These are phyloP conservation scores for Elsinoe perseae DNA, from an alignment of 2,329 filamentous ascomycete species.

Conservation along the genomic window DNA sequence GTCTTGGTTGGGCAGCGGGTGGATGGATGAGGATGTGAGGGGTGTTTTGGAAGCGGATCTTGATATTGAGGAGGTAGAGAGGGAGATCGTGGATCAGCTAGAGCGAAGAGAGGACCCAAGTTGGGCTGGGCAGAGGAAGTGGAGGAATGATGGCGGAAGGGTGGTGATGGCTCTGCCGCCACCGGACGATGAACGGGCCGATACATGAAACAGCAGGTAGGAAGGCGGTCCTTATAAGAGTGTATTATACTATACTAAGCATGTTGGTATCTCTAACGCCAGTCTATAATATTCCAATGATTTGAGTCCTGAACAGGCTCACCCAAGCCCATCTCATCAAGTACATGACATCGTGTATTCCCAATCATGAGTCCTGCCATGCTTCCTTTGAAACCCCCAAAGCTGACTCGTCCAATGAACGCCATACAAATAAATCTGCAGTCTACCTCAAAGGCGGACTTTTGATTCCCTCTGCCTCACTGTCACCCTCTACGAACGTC, in stretches of 20 bases:
- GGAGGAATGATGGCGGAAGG: neutral
- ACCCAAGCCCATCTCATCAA: slow-evolving; percentile 6
- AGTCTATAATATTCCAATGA: neutral
- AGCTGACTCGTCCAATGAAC: neutral
- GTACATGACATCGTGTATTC: slow-evolving; percentile 4
- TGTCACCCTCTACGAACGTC: slow-evolving; percentile 73
- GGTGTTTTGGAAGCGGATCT: neutral
- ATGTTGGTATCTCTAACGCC: neutral
- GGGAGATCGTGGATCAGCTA: neutral
- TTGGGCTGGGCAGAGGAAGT: neutral
- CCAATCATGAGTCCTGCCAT: slow-evolving; percentile 1
- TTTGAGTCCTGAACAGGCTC: neutral
- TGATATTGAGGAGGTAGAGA: neutral
- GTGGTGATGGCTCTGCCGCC: neutral
- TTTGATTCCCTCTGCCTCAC: slow-evolving; percentile 32
- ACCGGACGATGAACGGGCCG: neutral
- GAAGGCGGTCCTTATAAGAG: neutral
- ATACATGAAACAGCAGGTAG: neutral
- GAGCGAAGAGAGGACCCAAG: neutral
- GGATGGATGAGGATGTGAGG: neutral
- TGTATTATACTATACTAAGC: neutral
- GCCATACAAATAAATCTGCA: neutral
- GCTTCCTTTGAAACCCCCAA: neutral
- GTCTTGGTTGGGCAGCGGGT: neutral
- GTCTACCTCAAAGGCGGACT: neutral